A percentile compares a stretch with the other conserved stretches of the same genome.
These are phyloP conservation scores for Macrolepiota albuminosa DNA, from an alignment of 768 basidiomycete species.

Conservation along the genomic window DNA sequence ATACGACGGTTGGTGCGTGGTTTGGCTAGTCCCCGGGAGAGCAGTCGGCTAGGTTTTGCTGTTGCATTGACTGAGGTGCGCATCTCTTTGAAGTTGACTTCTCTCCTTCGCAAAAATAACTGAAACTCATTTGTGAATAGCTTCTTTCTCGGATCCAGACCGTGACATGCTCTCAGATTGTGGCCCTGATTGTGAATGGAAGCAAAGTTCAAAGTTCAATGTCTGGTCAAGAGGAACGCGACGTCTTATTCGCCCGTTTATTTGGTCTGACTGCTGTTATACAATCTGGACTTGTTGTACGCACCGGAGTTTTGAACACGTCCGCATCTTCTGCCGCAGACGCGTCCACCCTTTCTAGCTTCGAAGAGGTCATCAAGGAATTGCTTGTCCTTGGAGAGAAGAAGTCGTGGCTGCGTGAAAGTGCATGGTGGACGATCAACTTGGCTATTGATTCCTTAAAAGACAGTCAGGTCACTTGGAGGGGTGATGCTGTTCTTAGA, in stretches of 20 bases:
- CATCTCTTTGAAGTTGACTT: neutral
- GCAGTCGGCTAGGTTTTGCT: constrained; percentile 91
- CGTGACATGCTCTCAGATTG: constrained; percentile 71
- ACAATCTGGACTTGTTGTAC: constrained; percentile 77
- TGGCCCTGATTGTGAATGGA: constrained; percentile 67
- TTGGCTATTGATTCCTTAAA: constrained; percentile 59
- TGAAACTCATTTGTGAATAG: constrained; percentile 31
- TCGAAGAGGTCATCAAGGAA: constrained; percentile 50
- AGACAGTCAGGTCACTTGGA: constrained; percentile 65
- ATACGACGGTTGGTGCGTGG: constrained; percentile 84
- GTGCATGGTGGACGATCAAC: constrained; percentile 80
- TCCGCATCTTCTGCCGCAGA: constrained; percentile 49
- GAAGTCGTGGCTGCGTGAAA: constrained; percentile 90
- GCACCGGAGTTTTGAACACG: constrained; percentile 46
- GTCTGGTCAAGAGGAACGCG: constrained; percentile 90
- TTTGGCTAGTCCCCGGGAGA: constrained; percentile 87
- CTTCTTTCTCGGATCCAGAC: constrained; percentile 75
- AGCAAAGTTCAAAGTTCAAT: constrained; percentile 72
- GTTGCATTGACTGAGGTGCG: constrained; percentile 93
- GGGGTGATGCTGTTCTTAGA: constrained; percentile 51
- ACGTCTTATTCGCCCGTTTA: constrained; percentile 85
- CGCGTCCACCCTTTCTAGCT: constrained; percentile 56
- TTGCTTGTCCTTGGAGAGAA: constrained; percentile 70
- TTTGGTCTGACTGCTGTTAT: constrained; percentile 87
- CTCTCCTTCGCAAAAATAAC: neutral